Percentiles rank a stretch among this genome's conserved stretches.
These are phyloP conservation scores for Micromonas commoda DNA, from an alignment of 139 green algal genomes.

Conservation along the genomic window DNA sequence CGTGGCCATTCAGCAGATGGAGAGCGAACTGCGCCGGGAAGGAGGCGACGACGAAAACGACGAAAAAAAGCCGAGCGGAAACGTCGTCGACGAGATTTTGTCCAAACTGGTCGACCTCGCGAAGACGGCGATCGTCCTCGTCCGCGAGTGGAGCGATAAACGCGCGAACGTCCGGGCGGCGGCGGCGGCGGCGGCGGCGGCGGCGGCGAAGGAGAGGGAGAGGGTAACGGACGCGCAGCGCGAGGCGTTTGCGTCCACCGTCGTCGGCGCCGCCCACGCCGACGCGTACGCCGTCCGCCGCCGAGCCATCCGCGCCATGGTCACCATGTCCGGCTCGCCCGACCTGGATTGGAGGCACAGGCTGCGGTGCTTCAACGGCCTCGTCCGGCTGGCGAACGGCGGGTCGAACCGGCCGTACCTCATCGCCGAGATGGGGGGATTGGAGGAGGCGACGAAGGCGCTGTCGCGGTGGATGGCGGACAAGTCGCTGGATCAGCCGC, in stretches of 20 bases:
- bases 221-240: no score
- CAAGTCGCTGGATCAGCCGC: not conserved
- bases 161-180: no score
- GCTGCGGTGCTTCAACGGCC: not conserved
- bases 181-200: slow-evolving; percentile 40
- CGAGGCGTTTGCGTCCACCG: no score
- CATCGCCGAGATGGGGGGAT: not conserved
- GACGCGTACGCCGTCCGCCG: no score
- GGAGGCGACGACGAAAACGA: no score
- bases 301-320: no score
- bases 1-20: no score
- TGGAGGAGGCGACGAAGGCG: not conserved
- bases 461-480: not conserved
- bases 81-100: not conserved
- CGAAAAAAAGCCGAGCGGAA: no score
- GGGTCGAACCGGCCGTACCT: not conserved
- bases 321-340: no score
- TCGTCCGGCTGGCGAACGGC: not conserved
- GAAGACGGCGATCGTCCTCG: not conserved
- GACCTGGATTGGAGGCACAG: not conserved
- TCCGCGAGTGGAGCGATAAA: no score
- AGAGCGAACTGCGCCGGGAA: no score
- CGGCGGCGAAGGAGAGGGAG: slow-evolving; percentile 27
- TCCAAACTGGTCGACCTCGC: not conserved
- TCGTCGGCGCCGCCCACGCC: no score